phyloP scores from a whole-genome alignment of 495 filamentous ascomycete genomes.

The Glarea lozoyensis region DNA sequence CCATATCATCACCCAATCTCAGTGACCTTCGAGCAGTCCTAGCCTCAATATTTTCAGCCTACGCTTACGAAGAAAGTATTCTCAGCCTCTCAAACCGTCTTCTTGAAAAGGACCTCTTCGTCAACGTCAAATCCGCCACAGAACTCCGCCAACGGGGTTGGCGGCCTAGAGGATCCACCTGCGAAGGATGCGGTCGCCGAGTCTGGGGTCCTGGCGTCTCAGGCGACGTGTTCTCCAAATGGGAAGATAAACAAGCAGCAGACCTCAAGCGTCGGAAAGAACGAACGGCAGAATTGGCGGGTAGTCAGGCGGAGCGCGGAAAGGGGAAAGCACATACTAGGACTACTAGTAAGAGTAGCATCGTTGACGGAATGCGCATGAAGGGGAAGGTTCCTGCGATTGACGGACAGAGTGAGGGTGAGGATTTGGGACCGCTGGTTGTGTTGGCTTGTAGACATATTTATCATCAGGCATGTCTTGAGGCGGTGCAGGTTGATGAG shows the following conservation, averaged over 20 bases:
- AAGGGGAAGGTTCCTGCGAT: slow-evolving; percentile 26
- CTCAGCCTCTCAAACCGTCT: slow-evolving; percentile 76
- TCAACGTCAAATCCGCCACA: slow-evolving; percentile 67
- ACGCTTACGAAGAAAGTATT: slow-evolving; percentile 86
- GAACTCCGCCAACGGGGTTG: slow-evolving; percentile 77
- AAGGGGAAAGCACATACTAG: slow-evolving; percentile 23
- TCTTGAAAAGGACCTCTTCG: slow-evolving; percentile 83
- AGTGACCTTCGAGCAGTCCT: slow-evolving; percentile 80
- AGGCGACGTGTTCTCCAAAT: slow-evolving; percentile 67
- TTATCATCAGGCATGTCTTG: slow-evolving; percentile 52
- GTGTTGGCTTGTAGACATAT: slow-evolving; percentile 54
- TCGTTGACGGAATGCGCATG: slow-evolving; percentile 16
- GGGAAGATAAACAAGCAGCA: slow-evolving; percentile 56
- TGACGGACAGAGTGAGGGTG: slow-evolving; percentile 11
- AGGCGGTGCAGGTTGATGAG: slow-evolving; percentile 35
- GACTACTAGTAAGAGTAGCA: slow-evolving; percentile 19
- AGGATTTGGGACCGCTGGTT: slow-evolving; percentile 39
- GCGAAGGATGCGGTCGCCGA: slow-evolving; percentile 73
- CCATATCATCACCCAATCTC: slow-evolving; percentile 71
- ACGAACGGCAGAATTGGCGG: slow-evolving; percentile 18
- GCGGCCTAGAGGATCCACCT: slow-evolving; percentile 76
- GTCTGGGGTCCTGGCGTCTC: slow-evolving; percentile 88
- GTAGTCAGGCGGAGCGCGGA: slow-evolving; percentile 20
- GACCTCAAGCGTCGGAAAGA: slow-evolving; percentile 31
- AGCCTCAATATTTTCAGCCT: slow-evolving; percentile 84